Base-by-base conservation (phyloP, 176 grass and related monocot species). In the Zizania latifolia region DNA sequence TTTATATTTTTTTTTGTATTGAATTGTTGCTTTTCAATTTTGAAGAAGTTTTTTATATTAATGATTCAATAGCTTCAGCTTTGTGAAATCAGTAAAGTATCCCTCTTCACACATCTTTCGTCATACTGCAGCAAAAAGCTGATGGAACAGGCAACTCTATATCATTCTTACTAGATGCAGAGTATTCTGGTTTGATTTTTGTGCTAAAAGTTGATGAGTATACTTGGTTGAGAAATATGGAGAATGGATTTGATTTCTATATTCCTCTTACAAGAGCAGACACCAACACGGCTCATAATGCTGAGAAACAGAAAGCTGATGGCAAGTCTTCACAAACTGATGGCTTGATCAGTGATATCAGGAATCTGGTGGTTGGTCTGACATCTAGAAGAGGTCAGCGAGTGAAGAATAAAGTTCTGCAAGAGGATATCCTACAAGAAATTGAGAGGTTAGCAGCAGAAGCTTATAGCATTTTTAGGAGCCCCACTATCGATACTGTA, bases 381-480 rank as follows among this genome's bases (percentile, higher is more conserved):
- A 89, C 95, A 14, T 88, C 95, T 73, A 84, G 86, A 70, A 90
- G 82, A 86, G 65, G 82, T 21, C 82, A 90, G 44, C 51, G 40
- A 44, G 26, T 83, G 44, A 94, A 92, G 69, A 90, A 74, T 69
- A 91, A 92, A 80, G 95, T 92, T 82, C 72, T 82, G 82, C 91
- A 90, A 68, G 95, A 90, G 43, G 88, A 70, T 71, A 90, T 94
- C 73, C 85, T 98, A 30, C 82, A 88, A 77, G 95, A 98, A 89
- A 94, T 98, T 33, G 95, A 98, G 72, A 89, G 90, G 71, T 81
- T 98, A 58, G 95, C 92, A 58, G 91, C 91, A 58, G 91, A 94
- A 98, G 95, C 95, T 48, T 98, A 98, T 59, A 98, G 71, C 68
- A 89, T 98, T 44, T 98, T 98, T 78, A 92, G 86, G 78, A 94